Evolutionary conservation across 2,329 filamentous ascomycete genomes (phyloP).

Genomic region (Gnomoniopsis smithogilvyi): DNA sequence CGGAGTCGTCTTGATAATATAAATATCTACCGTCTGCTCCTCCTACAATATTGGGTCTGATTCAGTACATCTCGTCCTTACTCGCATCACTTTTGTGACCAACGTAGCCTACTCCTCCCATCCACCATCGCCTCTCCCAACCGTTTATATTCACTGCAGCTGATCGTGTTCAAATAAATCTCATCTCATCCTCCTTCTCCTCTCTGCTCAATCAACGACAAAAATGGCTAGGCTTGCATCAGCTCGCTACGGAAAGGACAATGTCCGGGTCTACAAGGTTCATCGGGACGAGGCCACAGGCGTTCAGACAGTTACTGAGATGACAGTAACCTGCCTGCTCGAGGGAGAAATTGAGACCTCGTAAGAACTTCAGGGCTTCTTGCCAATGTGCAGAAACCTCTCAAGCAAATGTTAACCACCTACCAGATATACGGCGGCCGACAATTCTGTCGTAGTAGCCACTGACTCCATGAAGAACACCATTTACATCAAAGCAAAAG

Average conservation of each 20-base stretch:
- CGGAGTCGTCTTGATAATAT: neutral
- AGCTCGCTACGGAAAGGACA: slow-evolving; percentile 91
- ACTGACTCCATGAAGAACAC: slow-evolving; percentile 99
- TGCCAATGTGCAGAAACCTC: neutral
- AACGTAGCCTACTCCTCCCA: neutral
- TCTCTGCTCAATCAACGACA: slow-evolving; percentile 20
- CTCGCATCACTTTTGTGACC: too few relatives aligned
- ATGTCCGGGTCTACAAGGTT: slow-evolving; percentile 96
- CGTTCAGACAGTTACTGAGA: slow-evolving; percentile 83
- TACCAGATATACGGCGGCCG: slow-evolving; percentile 79
- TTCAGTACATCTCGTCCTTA: neutral
- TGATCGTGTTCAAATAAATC: neutral
- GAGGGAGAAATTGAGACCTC: slow-evolving; percentile 88
- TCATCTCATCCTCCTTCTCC: neutral
- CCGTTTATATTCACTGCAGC: neutral
- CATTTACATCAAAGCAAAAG: slow-evolving; percentile 90
- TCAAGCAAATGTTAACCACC: neutral
- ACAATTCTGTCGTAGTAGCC: slow-evolving; percentile 93
- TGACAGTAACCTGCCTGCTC: slow-evolving; percentile 89
- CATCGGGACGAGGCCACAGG: slow-evolving; percentile 73
- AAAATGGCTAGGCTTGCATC: slow-evolving; percentile 56
- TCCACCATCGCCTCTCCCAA: neutral
- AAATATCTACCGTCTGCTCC: neutral
- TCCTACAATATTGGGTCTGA: neutral
- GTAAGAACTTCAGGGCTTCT: slow-evolving; percentile 41